Evolutionary conservation across 2,329 filamentous ascomycete species (phyloP).

Genomic region (Lachnellula occidentalis): DNA sequence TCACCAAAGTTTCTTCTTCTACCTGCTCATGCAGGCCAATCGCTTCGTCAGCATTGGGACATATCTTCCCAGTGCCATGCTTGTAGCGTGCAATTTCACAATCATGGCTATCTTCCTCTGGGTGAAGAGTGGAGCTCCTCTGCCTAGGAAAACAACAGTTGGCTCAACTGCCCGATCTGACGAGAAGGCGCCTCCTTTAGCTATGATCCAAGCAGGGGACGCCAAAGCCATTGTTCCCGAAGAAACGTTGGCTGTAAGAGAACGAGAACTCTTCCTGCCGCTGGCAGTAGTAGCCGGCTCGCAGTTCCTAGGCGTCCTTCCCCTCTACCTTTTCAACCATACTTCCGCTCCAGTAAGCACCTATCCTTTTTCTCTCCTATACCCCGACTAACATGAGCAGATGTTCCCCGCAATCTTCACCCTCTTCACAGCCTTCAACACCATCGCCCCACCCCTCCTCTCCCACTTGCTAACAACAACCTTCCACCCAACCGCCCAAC

Average conservation of each 20-base stretch:
- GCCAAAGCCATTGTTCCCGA: slow-evolving; percentile 23
- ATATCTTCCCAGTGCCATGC: slow-evolving; percentile 95
- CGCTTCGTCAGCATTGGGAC: slow-evolving; percentile 97
- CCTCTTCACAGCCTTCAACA: slow-evolving; percentile 50
- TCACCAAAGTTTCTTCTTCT: slow-evolving; percentile 99
- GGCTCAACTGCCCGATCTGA: slow-evolving; percentile 25
- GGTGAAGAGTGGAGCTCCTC: slow-evolving; percentile 68
- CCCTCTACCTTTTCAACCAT: slow-evolving; percentile 82
- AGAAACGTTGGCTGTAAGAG: slow-evolving; percentile 20
- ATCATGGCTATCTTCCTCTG: slow-evolving; percentile 94
- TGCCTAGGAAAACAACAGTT: slow-evolving; percentile 4
- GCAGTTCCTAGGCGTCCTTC: slow-evolving; percentile 73
- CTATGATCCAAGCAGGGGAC: slow-evolving; percentile 16
- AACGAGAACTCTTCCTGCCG: slow-evolving; percentile 63
- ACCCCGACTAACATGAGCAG: slow-evolving; percentile 34
- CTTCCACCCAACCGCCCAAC: slow-evolving; percentile 55
- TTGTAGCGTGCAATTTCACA: slow-evolving; percentile 89
- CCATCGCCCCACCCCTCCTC: slow-evolving; percentile 51
- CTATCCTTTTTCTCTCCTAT: no score
- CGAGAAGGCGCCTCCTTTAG: slow-evolving; percentile 30
- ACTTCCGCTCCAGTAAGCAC: slow-evolving; percentile 53
- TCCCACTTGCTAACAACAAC: slow-evolving; percentile 48
- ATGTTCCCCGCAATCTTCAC: slow-evolving; percentile 54
- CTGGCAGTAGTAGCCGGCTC: slow-evolving; percentile 65
- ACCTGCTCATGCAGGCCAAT: slow-evolving; percentile 83